phyloP scores from a whole-genome alignment of 2,329 filamentous ascomycete genomes.

The Emergomyces africanus region DNA sequence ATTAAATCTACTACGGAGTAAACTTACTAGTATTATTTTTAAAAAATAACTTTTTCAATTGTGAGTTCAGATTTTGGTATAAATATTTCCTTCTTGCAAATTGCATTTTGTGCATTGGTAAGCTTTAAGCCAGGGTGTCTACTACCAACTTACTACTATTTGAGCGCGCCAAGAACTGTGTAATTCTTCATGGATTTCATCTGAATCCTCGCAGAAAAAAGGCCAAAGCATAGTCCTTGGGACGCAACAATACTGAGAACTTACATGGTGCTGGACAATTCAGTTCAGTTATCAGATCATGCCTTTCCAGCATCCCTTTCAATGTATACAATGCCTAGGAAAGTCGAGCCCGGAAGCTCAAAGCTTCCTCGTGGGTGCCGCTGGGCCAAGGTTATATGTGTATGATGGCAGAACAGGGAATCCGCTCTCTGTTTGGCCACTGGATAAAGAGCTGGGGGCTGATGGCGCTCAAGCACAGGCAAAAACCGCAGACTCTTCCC shows the following conservation, averaged over 20 bases:
- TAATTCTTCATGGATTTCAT: too few species aligned
- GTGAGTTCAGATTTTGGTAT: not conserved
- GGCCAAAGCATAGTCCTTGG: not conserved
- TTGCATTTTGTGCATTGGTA: not conserved
- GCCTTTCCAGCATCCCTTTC: constrained; percentile 44
- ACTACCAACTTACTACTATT: too few species aligned
- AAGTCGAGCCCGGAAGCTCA: constrained; percentile 13
- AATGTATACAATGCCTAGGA: constrained; percentile 40
- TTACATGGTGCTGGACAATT: not conserved
- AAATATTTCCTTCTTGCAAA: not conserved
- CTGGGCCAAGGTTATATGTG: constrained; percentile 57
- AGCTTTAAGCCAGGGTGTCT: not conserved
- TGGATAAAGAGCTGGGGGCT: not conserved
- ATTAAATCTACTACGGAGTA: too few species aligned
- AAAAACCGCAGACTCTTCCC: not conserved
- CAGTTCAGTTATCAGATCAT: constrained; percentile 17
- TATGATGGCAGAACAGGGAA: constrained; percentile 48
- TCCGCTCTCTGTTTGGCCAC: constrained; percentile 50
- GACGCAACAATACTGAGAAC: not conserved
- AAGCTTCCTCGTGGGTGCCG: constrained; percentile 56
- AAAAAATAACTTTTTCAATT: not conserved
- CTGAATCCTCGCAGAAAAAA: too few species aligned
- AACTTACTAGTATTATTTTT: too few species aligned
- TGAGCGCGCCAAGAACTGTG: not conserved
- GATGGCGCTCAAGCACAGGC: not conserved